Percentiles rank a stretch among this genome's conserved stretches.
Evolutionary conservation across 1,284 basidiomycete genomes (phyloP).

Genomic region (Pholiota adiposa): DNA sequence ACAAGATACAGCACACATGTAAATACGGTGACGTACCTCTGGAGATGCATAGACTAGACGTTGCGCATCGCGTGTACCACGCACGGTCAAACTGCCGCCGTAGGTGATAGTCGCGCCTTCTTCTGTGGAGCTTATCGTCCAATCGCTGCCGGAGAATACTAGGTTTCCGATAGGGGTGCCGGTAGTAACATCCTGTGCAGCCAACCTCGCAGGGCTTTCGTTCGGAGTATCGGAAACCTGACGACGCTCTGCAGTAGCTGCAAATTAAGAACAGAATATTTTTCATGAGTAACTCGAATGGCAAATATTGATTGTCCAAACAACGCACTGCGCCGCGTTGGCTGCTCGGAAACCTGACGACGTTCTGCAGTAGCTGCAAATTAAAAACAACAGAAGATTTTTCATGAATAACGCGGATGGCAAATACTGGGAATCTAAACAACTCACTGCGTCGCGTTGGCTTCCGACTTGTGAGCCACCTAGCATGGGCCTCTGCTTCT

Average conservation of each 20-base stretch:
- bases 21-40: background rate
- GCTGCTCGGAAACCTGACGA: conserved; percentile 6
- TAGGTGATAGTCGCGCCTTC: background rate
- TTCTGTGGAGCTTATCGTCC: background rate
- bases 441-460: conserved; percentile 10
- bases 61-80: conserved; percentile 2
- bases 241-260: conserved; percentile 7
- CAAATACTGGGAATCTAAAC: background rate
- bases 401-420: background rate
- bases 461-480: conserved; percentile 10
- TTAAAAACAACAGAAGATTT: too few relatives aligned
- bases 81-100: background rate
- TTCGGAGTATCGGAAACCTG: background rate
- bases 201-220: background rate
- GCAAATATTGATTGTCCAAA: background rate
- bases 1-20: background rate
- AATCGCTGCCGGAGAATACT: background rate
- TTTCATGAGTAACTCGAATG: background rate
- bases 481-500: conserved; percentile 3
- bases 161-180: background rate
- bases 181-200: background rate
- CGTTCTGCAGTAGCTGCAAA: conserved; percentile 7
- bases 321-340: conserved; percentile 8
- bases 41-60: background rate
- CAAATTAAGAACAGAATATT: too few relatives aligned